Evolutionary conservation across 306 rosid genomes (phyloP).

Genomic region (Neltuma alba): DNA sequence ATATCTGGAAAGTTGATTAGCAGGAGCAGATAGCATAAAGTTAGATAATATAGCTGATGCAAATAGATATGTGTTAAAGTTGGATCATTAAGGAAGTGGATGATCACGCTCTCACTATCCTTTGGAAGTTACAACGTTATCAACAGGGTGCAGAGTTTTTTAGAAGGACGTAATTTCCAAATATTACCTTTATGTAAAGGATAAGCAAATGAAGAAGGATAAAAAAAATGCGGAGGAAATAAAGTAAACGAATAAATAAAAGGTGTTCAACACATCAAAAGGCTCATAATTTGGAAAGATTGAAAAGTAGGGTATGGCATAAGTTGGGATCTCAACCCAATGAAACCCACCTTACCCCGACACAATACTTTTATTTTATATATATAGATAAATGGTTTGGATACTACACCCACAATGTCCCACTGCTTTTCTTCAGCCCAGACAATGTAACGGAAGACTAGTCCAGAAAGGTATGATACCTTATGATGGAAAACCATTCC

Average conservation of each 20-base stretch:
- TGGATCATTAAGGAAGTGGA: neutral
- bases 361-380: neutral
- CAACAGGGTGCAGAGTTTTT: neutral
- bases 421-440: neutral
- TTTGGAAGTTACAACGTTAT: neutral
- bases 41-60: slow-evolving; percentile 31
- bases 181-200: neutral
- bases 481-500: too few species aligned
- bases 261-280: neutral
- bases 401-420: neutral
- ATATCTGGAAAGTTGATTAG: slow-evolving; percentile 49
- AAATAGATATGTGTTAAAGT: neutral
- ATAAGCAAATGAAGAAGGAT: neutral
- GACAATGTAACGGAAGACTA: too few species aligned
- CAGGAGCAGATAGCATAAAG: slow-evolving; percentile 9
- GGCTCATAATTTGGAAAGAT: neutral
- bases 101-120: neutral
- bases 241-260: neutral
- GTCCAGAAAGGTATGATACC: too few species aligned
- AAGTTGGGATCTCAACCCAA: neutral
- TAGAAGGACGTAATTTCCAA: neutral
- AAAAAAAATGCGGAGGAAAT: neutral
- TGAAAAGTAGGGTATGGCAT: neutral
- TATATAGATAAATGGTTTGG: neutral
- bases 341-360: neutral